These are phyloP conservation scores for Hippophae gyantsensis DNA, from an alignment of 306 rosid species.

Conservation along the genomic window DNA sequence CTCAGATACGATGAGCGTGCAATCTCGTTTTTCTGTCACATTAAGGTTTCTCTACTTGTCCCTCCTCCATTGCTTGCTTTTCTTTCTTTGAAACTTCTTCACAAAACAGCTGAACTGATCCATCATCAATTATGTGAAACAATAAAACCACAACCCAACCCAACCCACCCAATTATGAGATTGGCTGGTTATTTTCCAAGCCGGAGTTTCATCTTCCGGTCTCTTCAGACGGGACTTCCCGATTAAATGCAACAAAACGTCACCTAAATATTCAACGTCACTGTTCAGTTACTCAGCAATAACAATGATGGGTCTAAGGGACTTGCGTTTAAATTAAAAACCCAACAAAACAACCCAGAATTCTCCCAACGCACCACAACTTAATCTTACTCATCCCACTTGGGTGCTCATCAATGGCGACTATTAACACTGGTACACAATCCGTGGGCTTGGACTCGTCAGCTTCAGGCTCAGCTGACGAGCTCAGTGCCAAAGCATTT, in stretches of 20 bases:
- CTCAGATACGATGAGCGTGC: constrained; percentile 29
- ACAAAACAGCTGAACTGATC: constrained; percentile 14
- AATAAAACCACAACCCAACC: not conserved
- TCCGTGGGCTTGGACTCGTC: constrained; percentile 25
- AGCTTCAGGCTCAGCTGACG: constrained; percentile 33
- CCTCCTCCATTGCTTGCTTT: constrained; percentile 11
- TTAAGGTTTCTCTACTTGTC: constrained; percentile 10
- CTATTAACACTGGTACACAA: constrained; percentile 34
- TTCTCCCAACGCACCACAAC: not conserved
- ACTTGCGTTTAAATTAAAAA: constrained; percentile 6
- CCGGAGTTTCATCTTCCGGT: constrained; percentile 41
- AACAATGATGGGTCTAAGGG: constrained; percentile 2
- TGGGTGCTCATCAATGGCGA: constrained; percentile 49
- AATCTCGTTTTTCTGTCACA: constrained; percentile 17
- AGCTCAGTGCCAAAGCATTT: constrained; percentile 53
- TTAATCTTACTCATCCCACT: not conserved
- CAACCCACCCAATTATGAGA: constrained; percentile 7
- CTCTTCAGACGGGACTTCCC: constrained; percentile 8
- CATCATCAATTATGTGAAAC: not conserved
- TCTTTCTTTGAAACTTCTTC: constrained; percentile 2
- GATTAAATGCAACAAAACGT: constrained; percentile 32
- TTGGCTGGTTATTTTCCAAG: constrained; percentile 37
- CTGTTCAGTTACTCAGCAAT: constrained; percentile 5
- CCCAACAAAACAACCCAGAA: not conserved
- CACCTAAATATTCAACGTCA: constrained; percentile 1